Base-by-base conservation (phyloP, 176 grass and related monocot genomes). In the Oryza meyeriana region DNA sequence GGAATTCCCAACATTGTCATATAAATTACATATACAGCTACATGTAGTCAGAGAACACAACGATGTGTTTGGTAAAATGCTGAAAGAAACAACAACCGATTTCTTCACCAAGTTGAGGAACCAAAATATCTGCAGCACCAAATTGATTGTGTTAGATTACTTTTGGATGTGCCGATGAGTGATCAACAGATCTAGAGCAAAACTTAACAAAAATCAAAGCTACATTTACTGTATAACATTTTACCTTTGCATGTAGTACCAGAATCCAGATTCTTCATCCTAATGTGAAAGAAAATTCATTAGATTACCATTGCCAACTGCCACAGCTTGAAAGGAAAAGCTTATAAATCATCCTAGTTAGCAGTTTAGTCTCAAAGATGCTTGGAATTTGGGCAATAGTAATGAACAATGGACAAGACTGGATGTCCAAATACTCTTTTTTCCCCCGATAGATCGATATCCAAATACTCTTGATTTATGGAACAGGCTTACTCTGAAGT, bases 191-290 rank as follows among this genome's bases (percentile, higher is more conserved):
- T 59, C n/a, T 25, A 25, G 55, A 25, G 29, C 13, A 13, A 57
- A 35, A 75, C 17, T 75, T 7, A 50, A 16, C 16, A 14, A 4
- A 31, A 1, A n/a, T 17, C 29, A 18, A 30, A n/a, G 20, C n/a
- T 55, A n/a, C 7, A 55, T 55, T 55, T 55, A 55, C 50, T 55
- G 18, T 9, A 22, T 22, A 55, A 17, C 13, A 30, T 7, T 64
- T 30, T 30, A 30, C 12, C 28, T 64, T 28, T 64, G 12, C 62
- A 16, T 30, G 27, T 32, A 8, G 28, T 30, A 8, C 35, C 10
- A 26, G 26, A 55, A 26, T 13, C 17, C 48, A 65, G 39, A 26
- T 74, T 28, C 29, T 83, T 83, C 70, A 83, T 40, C 59, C 81
- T 83, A 57, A 26, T 6, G 59, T 38, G 10, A 30, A 81, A 39